These are phyloP conservation scores for Nannizzia gypsea DNA, from an alignment of 2,329 filamentous ascomycete genomes.

Conservation along the genomic window DNA sequence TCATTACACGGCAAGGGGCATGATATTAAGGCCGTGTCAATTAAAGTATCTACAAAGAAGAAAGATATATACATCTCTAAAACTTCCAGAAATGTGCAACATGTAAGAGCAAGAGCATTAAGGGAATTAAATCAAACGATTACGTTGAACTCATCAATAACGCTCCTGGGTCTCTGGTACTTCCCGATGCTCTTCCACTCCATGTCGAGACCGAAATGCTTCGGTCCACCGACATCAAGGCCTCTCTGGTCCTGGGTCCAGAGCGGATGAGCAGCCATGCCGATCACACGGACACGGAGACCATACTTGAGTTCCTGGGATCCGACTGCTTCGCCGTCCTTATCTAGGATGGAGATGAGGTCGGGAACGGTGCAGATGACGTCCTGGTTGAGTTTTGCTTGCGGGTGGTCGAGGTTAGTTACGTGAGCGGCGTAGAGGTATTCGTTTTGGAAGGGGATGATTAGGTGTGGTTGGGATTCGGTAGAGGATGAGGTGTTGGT, in stretches of 20 bases:
- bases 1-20: too few species aligned
- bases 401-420: conserved; percentile 8
- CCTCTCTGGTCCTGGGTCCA: conserved; percentile 35
- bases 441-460: conserved; percentile 23
- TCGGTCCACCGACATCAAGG: conserved; percentile 31
- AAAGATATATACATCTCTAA: neutral
- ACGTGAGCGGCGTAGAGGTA: conserved; percentile 19
- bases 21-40: neutral
- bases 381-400: conserved; percentile 12
- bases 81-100: neutral
- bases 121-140: neutral
- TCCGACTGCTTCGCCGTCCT: conserved; percentile 40
- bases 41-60: neutral
- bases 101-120: too few species aligned
- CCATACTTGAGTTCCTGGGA: conserved; percentile 43
- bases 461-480: conserved; percentile 12
- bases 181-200: conserved; percentile 18
- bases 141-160: conserved; percentile 20
- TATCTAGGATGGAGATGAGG: conserved; percentile 29
- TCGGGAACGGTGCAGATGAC: conserved; percentile 25
- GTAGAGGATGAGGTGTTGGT: neutral
- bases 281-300: conserved; percentile 40
- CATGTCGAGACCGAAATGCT: conserved; percentile 25
- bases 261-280: conserved; percentile 38
- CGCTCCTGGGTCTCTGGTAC: conserved; percentile 18